Evolutionary conservation across 306 rosid genomes (phyloP).

Genomic region (Trifolium subterraneum): DNA sequence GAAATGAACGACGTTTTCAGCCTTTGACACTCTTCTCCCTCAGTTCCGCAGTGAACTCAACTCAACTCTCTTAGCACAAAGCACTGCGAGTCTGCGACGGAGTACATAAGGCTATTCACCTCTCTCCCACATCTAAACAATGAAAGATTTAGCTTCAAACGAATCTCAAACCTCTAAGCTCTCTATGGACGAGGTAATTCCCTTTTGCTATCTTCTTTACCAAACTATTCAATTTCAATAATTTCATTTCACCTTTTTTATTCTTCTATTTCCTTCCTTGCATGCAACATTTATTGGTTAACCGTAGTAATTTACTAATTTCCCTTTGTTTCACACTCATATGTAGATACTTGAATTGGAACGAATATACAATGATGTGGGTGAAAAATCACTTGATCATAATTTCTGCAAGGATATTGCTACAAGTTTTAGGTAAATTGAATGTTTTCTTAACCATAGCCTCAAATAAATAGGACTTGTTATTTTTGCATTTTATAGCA

Average conservation of each 20-base stretch:
- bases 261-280: background rate
- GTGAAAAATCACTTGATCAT: slow-evolving; percentile 39
- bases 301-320: background rate
- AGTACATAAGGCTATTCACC: background rate
- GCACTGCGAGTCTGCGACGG: too few species aligned
- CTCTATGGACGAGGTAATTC: slow-evolving; percentile 46
- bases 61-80: too few species aligned
- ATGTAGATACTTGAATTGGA: slow-evolving; percentile 48
- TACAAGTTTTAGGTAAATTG: slow-evolving; percentile 39
- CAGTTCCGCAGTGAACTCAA: too few species aligned
- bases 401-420: slow-evolving; percentile 46
- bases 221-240: background rate
- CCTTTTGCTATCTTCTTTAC: background rate
- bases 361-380: slow-evolving; percentile 39
- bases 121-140: background rate
- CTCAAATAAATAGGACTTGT: background rate
- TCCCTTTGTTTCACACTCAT: background rate
- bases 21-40: too few species aligned
- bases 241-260: background rate
- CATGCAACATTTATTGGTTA: slow-evolving; percentile 27
- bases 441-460: background rate
- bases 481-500: too few species aligned
- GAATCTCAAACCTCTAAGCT: slow-evolving; percentile 4
- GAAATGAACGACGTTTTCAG: too few species aligned
- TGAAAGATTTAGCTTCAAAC: slow-evolving; percentile 6